Percentiles rank a stretch among this genome's conserved stretches.
These are phyloP conservation scores for Boechera divaricarpa DNA, from an alignment of 345 rosid genomes.

Conservation along the genomic window DNA sequence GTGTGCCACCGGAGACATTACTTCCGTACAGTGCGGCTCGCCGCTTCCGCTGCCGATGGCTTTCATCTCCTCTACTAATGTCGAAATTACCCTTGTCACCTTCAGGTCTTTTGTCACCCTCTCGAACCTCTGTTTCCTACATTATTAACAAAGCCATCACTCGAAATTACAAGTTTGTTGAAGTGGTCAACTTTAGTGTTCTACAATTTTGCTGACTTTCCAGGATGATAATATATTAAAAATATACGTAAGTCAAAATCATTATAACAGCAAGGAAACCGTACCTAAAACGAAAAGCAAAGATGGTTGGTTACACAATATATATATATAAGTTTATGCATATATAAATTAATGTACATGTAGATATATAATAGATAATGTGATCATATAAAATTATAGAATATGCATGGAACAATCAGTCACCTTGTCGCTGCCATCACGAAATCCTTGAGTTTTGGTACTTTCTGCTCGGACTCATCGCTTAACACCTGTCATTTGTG, in stretches of 20 bases:
- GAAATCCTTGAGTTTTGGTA: constrained; percentile 65
- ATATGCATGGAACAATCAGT: constrained; percentile 6
- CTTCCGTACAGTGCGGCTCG: constrained; percentile 62
- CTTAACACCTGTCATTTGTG: constrained; percentile 56
- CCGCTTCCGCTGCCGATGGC: constrained; percentile 52
- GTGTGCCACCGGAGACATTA: constrained; percentile 85
- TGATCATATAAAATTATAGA: neutral
- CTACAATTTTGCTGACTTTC: neutral
- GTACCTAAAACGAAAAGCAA: too few relatives aligned
- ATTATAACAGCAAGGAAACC: too few relatives aligned
- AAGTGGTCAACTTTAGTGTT: constrained; percentile 22
- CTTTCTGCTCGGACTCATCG: constrained; percentile 56
- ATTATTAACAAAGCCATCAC: neutral
- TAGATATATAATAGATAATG: neutral
- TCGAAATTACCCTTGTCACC: constrained; percentile 71
- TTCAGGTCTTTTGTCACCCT: constrained; percentile 69
- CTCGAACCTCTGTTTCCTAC: constrained; percentile 81
- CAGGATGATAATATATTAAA: neutral
- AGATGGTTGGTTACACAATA: too few relatives aligned
- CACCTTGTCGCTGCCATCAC: constrained; percentile 95
- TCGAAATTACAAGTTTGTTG: neutral
- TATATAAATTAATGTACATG: neutral
- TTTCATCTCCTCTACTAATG: constrained; percentile 85
- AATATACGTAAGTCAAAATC: too few relatives aligned
- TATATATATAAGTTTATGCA: neutral